Percentiles rank a stretch among this genome's conserved stretches.
Conservation (phyloP, 2,329 filamentous ascomycete species). For the Phialemonium atrogriseum region DNA sequence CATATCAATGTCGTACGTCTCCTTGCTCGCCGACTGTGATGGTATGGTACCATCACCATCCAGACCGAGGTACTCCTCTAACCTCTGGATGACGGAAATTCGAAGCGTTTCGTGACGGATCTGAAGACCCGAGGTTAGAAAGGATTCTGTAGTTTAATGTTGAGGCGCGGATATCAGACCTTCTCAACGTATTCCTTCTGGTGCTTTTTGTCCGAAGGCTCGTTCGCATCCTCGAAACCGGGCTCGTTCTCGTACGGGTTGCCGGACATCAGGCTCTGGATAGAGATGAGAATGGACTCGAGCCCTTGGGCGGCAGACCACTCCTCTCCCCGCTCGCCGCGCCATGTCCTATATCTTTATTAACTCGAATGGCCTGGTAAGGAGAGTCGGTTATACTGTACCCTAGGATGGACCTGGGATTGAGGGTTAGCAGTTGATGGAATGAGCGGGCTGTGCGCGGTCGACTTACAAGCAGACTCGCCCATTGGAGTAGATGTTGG, state of each 20-base stretch:
- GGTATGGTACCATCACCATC: constrained; percentile 38
- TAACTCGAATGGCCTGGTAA: constrained; percentile 12
- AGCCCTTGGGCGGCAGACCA: constrained; percentile 96
- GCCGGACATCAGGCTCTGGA: constrained; percentile 88
- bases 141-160: not conserved
- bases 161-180: constrained; percentile 34
- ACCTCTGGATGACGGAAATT: constrained; percentile 74
- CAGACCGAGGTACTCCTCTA: constrained; percentile 72
- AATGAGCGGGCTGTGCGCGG: not conserved
- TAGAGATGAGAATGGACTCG: constrained; percentile 89
- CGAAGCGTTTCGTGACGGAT: constrained; percentile 87
- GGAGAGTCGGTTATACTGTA: constrained; percentile 31
- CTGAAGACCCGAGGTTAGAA: constrained; percentile 32
- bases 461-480: constrained; percentile 79
- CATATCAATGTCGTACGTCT: constrained; percentile 39
- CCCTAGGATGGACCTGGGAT: constrained; percentile 73
- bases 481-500: constrained; percentile 87
- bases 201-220: constrained; percentile 59
- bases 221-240: constrained; percentile 73
- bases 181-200: constrained; percentile 73
- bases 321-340: constrained; percentile 80
- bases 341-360: constrained; percentile 69
- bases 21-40: constrained; percentile 20
- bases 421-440: too few species aligned
- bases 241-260: constrained; percentile 97